phyloP scores from a whole-genome alignment of 495 filamentous ascomycete species.

The Aspergillus diversus region DNA sequence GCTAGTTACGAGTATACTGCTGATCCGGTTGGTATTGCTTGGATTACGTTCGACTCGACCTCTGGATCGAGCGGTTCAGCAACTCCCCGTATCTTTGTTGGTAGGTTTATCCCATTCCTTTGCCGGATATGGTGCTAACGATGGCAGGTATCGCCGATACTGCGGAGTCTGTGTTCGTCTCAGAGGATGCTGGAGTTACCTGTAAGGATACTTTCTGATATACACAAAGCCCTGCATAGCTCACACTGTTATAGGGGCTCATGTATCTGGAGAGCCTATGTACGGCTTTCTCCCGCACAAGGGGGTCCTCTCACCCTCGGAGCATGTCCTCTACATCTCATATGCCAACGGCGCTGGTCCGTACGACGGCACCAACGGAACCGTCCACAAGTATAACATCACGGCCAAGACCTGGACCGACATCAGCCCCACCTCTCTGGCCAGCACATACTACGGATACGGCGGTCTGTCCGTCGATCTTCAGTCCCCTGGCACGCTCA shows the following conservation, averaged over 20 bases:
- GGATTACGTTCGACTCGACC: conserved; percentile 23
- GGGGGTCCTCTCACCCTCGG: conserved; percentile 19
- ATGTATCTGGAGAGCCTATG: conserved; percentile 22
- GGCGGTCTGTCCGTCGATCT: conserved; percentile 21
- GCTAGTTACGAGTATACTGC: conserved; percentile 15
- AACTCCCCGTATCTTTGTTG: conserved; percentile 23
- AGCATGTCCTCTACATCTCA: conserved; percentile 19
- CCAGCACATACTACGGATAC: conserved; percentile 25
- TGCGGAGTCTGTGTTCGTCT: conserved; percentile 21
- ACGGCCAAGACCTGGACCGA: conserved; percentile 19
- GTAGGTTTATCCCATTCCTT: not conserved
- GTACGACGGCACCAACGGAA: conserved; percentile 24
- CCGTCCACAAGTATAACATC: conserved; percentile 25
- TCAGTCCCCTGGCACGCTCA: conserved; percentile 18
- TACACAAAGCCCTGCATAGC: not conserved
- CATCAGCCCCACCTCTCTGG: conserved; percentile 21
- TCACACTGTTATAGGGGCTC: conserved; percentile 14
- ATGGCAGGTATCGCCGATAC: conserved; percentile 11
- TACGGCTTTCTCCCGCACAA: conserved; percentile 25
- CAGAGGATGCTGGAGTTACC: conserved; percentile 22
- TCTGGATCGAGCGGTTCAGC: conserved; percentile 15
- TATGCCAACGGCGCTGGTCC: conserved; percentile 21
- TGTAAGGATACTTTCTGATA: conserved; percentile 5
- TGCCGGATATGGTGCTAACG: not conserved
- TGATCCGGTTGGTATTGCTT: conserved; percentile 20